Evolutionary conservation across 2,329 filamentous ascomycete genomes (phyloP), one percentile per base, ranked within the genome.

Genomic region (Cryphonectria nitschkei): DNA sequence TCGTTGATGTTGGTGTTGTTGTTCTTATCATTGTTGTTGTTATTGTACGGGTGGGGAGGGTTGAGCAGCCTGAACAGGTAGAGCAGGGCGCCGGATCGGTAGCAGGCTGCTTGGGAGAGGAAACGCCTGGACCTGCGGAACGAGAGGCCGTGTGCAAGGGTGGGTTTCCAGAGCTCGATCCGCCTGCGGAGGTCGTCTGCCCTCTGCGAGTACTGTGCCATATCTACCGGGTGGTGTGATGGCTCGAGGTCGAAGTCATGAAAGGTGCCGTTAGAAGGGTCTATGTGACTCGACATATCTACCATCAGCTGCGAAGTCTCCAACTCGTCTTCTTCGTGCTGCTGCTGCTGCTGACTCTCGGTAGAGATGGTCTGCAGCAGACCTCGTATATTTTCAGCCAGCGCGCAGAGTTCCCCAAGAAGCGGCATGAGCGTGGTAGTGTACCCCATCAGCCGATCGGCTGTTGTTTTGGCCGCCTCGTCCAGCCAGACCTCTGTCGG

Each of bases 371-470:
- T 9, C n/a, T 54, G 26, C 14, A 64, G 52, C 8, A 54, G 11
- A 11, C 39, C 37, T 34, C 74, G 70, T n/a, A 78, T 68, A n/a
- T 77, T 77, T 60, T 76, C 77, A 14, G 78, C 78, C 22, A 79
- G 68, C 37, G 67, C 69, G 68, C 76, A 74, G 26, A 79, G 74
- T 43, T 79, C 77, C 34, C 74, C 71, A 0, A 79, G 72, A 4
- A 79, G 70, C 7, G 77, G 77, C 77, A 79, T 78, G 29, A 79
- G 68, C 14, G 77, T 76, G 2, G 70, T 60, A 1, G 77, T 79
- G 54, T 76, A 79, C 1, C 78, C 78, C 70, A 79, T 78, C 62
- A 79, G 75, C 11, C 78, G 77, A 67, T 79, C 78, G 11, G 76
- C 75, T 8, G 64, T 62, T 7, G 75, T 71, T 22, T 56, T 62